Percentiles rank a stretch among this genome's conserved stretches.
Evolutionary conservation across 1,284 basidiomycete genomes (phyloP).

Genomic region (Malassezia caprae): DNA sequence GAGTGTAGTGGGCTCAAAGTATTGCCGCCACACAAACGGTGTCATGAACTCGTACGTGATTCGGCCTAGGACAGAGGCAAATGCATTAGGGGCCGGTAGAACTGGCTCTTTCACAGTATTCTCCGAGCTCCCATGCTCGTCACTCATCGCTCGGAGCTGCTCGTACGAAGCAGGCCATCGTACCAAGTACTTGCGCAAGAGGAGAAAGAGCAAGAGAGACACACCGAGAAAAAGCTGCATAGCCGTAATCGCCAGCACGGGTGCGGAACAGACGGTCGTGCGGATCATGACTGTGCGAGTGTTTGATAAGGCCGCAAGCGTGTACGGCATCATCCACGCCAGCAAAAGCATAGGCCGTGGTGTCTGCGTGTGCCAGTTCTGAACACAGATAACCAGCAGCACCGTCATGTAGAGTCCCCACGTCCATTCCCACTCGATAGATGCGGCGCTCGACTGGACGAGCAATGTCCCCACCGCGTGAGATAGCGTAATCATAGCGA

Average conservation of each 20-base stretch:
- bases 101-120: neutral
- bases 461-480: neutral
- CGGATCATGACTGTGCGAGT: slow-evolving; percentile 15
- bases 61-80: slow-evolving; percentile 18
- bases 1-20: slow-evolving; percentile 49
- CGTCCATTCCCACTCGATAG: neutral
- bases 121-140: neutral
- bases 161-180: neutral
- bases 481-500: neutral
- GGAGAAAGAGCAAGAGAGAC: slow-evolving; percentile 20
- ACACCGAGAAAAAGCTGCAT: slow-evolving; percentile 9
- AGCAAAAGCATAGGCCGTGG: slow-evolving; percentile 40
- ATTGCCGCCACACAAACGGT: slow-evolving; percentile 50
- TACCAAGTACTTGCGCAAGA: slow-evolving; percentile 12
- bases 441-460: neutral
- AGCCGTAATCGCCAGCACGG: neutral
- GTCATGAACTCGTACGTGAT: slow-evolving; percentile 21
- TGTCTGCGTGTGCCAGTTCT: slow-evolving; percentile 21
- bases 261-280: neutral
- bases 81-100: slow-evolving; percentile 10
- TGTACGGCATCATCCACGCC: slow-evolving; percentile 15
- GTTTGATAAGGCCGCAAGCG: slow-evolving; percentile 16
- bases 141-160: neutral
- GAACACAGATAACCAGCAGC: slow-evolving; percentile 18
- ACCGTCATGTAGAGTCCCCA: neutral